phyloP scores from a whole-genome alignment of 345 rosid genomes.

The Syzygium aqueum region DNA sequence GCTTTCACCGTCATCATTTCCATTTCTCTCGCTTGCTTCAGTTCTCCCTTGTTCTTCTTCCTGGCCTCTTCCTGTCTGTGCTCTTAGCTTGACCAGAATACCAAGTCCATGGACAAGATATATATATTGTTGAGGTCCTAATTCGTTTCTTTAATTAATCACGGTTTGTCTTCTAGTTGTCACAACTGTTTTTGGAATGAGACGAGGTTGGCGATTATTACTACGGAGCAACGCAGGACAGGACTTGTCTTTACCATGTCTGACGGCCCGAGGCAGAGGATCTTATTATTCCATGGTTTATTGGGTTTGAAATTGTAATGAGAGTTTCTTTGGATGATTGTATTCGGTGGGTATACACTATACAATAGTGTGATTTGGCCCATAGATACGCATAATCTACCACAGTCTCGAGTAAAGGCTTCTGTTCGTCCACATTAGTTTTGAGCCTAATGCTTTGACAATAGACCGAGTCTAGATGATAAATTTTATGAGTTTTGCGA shows the following conservation, averaged over 20 bases:
- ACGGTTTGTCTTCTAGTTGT: background rate
- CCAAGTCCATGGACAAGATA: background rate
- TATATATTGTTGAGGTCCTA: background rate
- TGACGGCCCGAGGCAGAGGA: background rate
- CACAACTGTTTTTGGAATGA: background rate
- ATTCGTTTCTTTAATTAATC: background rate
- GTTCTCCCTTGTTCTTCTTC: background rate
- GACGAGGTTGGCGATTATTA: background rate
- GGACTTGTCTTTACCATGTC: background rate
- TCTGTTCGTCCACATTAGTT: no score
- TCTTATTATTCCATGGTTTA: background rate
- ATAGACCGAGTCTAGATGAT: background rate
- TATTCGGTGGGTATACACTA: background rate
- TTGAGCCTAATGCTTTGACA: background rate
- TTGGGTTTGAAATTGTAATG: background rate
- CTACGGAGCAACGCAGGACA: background rate
- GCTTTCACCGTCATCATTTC: constrained; percentile 31
- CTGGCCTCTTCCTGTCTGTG: background rate
- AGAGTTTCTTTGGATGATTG: background rate
- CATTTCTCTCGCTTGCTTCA: constrained; percentile 5
- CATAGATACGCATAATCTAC: background rate
- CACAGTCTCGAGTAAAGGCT: background rate
- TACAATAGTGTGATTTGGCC: background rate
- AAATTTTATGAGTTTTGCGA: background rate
- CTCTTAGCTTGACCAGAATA: background rate